phyloP scores from a whole-genome alignment of 352 stramenopile genomes.

The Pythium vanterpoolii region DNA sequence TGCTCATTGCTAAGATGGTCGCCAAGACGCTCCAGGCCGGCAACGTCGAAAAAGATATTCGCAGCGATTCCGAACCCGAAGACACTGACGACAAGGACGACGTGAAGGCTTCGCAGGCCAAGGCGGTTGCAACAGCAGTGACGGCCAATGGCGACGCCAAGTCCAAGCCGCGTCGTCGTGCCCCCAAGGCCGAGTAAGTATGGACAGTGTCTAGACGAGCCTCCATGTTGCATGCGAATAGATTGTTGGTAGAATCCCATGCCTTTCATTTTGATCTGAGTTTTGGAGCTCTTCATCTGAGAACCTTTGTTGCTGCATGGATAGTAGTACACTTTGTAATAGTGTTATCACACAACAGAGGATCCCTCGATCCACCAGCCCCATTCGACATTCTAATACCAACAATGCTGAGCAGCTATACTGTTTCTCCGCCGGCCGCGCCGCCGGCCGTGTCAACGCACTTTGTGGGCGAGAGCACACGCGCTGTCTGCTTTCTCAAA shows the following conservation, averaged over 20 bases:
- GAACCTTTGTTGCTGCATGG: not conserved
- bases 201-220: not conserved
- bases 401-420: conserved; percentile 30
- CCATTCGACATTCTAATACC: not conserved
- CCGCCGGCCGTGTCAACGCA: conserved; percentile 39
- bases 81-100: conserved; percentile 35
- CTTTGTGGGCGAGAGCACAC: conserved; percentile 62
- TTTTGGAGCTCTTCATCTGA: conserved; percentile 1
- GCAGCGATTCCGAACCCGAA: conserved; percentile 73
- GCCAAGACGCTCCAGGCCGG: conserved; percentile 51
- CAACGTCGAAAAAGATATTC: conserved; percentile 81
- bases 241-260: not conserved
- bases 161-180: conserved; percentile 46
- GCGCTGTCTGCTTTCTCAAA: conserved; percentile 57
- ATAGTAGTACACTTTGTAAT: not conserved
- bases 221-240: conserved; percentile 4
- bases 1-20: conserved; percentile 78
- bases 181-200: conserved; percentile 60
- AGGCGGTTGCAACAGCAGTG: conserved; percentile 16
- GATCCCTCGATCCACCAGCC: conserved; percentile 11
- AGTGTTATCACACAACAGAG: conserved; percentile 5
- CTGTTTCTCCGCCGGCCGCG: not conserved
- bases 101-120: not conserved
- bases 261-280: not conserved
- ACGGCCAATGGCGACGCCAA: conserved; percentile 28